These are phyloP conservation scores for Hypoxylon crocopeplum DNA, from an alignment of 495 filamentous ascomycete genomes.

Conservation along the genomic window DNA sequence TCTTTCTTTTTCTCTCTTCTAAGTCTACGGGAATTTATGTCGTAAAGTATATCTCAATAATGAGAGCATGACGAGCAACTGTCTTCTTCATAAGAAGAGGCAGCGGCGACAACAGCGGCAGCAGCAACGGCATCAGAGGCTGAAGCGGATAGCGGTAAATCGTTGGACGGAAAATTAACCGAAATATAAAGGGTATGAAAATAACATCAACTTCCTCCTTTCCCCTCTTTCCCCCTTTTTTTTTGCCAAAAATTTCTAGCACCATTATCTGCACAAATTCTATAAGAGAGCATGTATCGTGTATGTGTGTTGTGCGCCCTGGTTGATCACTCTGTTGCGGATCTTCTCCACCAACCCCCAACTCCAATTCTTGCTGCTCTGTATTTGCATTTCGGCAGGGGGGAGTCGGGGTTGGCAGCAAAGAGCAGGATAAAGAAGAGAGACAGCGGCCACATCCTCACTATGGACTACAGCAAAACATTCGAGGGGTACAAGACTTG, in stretches of 20 bases:
- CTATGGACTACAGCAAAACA: slow-evolving; percentile 30
- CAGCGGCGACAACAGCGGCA: slow-evolving; percentile 22
- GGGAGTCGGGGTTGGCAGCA: slow-evolving; percentile 30
- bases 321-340: slow-evolving; percentile 35
- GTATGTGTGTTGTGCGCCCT: slow-evolving; percentile 36
- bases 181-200: slow-evolving; percentile 41
- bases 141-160: slow-evolving; percentile 10
- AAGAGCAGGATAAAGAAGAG: slow-evolving; percentile 24
- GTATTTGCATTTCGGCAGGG: slow-evolving; percentile 34
- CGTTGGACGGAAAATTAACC: slow-evolving; percentile 23
- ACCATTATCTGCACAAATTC: slow-evolving; percentile 34
- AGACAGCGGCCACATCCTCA: slow-evolving; percentile 32
- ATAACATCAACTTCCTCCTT: slow-evolving; percentile 39
- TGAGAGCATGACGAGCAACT: slow-evolving; percentile 32
- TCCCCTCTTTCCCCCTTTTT: slow-evolving; percentile 10
- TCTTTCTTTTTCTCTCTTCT: slow-evolving; percentile 27
- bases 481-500: slow-evolving; percentile 31
- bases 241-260: slow-evolving; percentile 26
- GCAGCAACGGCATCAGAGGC: neutral
- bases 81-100: slow-evolving; percentile 37
- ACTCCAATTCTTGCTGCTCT: slow-evolving; percentile 35
- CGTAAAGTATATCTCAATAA: slow-evolving; percentile 40
- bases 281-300: slow-evolving; percentile 31
- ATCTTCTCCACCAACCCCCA: slow-evolving; percentile 34
- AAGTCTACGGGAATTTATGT: slow-evolving; percentile 18